A percentile compares a stretch with the other conserved stretches of the same genome.
phyloP scores from a whole-genome alignment of 2,329 filamentous ascomycete genomes.

The Talaromyces piceae region DNA sequence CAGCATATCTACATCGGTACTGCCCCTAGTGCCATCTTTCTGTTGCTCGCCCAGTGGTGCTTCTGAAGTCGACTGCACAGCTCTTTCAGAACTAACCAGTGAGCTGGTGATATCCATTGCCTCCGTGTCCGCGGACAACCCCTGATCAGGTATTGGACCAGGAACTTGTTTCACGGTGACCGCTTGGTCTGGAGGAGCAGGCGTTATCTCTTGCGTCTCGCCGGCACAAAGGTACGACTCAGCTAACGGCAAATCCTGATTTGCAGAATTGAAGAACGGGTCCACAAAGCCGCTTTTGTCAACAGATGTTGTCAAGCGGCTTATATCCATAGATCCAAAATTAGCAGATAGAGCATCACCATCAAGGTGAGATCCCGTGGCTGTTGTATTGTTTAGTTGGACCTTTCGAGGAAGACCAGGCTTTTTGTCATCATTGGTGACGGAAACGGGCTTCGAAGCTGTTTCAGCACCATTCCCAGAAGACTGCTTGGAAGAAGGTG shows the following conservation, averaged over 20 bases:
- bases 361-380: not conserved
- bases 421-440: not conserved
- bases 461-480: not conserved
- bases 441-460: not conserved
- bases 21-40: not conserved
- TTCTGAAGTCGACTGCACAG: not conserved
- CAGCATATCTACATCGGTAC: slow-evolving; percentile 9
- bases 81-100: not conserved
- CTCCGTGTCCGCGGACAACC: not conserved
- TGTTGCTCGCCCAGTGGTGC: not conserved
- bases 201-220: not conserved
- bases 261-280: not conserved
- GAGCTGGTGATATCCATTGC: not conserved
- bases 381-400: not conserved
- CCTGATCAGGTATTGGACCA: not conserved
- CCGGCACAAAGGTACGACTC: not conserved
- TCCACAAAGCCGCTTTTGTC: not conserved
- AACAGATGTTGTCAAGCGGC: not conserved
- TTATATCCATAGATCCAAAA: not conserved
- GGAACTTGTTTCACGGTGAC: too few relatives aligned
- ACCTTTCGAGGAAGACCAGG: not conserved
- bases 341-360: not conserved
- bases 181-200: too few relatives aligned
- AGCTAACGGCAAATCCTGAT: not conserved
- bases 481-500: not conserved